phyloP scores from a whole-genome alignment of 2,329 filamentous ascomycete genomes.

The Cladosporium sphaerospermum region DNA sequence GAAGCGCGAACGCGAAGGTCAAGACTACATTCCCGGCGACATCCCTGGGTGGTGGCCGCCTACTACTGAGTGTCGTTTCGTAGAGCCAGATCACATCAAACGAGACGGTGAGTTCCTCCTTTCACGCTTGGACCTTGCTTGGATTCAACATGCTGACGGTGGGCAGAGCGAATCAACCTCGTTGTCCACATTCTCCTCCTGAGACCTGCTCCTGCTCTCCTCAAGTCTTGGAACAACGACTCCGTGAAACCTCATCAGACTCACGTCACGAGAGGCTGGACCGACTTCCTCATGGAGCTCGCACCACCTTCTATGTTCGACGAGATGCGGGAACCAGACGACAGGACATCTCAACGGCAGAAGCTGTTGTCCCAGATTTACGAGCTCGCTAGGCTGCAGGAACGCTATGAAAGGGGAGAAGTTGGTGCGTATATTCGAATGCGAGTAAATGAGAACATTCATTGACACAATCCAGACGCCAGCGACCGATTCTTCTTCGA shows the following conservation, averaged over 20 bases:
- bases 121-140: neutral
- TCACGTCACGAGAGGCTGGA: constrained; percentile 24
- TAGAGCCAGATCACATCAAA: constrained; percentile 67
- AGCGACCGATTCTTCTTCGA: neutral
- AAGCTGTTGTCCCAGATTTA: constrained; percentile 17
- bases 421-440: constrained; percentile 14
- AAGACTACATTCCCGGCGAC: constrained; percentile 21
- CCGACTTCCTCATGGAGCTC: constrained; percentile 24
- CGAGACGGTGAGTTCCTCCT: constrained; percentile 50
- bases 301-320: constrained; percentile 23
- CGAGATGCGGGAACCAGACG: constrained; percentile 18
- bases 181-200: constrained; percentile 27
- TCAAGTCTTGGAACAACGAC: constrained; percentile 24
- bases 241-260: constrained; percentile 18
- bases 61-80: constrained; percentile 51
- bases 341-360: constrained; percentile 12
- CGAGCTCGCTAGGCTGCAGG: constrained; percentile 18
- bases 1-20: constrained; percentile 20
- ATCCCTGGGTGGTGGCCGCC: constrained; percentile 33
- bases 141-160: neutral
- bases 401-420: constrained; percentile 13
- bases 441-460: neutral
- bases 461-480: constrained; percentile 16
- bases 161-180: constrained; percentile 24
- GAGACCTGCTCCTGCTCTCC: constrained; percentile 23